Base-by-base conservation (phyloP, 208 protist species). In the Crithidia acanthocephali region DNA sequence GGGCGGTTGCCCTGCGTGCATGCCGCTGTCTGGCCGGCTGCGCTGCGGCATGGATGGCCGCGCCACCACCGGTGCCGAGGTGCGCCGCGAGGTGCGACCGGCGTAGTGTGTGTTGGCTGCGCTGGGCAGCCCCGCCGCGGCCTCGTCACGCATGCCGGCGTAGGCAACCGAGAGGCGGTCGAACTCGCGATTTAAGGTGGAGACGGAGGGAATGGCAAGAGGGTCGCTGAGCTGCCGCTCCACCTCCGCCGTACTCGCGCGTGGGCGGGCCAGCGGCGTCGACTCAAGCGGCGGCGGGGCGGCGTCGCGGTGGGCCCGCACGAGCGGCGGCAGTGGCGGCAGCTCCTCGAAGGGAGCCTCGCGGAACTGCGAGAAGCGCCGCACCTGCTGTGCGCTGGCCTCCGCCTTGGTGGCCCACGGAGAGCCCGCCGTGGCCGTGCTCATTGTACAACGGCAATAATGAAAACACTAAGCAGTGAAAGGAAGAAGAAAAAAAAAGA, bases 151-250 rank as follows among this genome's bases (percentile, higher is more conserved):
- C 56, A 72, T 61, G 15, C 53, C 74, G 16, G 67, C 67, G 33
- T 73, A 57, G 51, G 64, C 57, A 10, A 58, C 59, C 25, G 60
- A 68, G 44, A 80, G 74, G 22, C 53, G 63, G 28, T 68, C 42
- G 22, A 80, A 60, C 6, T 74, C 74, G 25, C 66, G 55, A 35
- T 80, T 70, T 3, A 80, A 61, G 0, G 66, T 66, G 22, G 67
- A 44, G 20, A 80, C 33, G 25, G 67, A 74, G 16, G 74, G 74
- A 0, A 65, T 22, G 20, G 51, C 66, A 20, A 47, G 13, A 51
- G 13, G 28, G n/a, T 64, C 51, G 32, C 10, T 4, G 5, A 6
- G 2, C 10, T 25, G 52, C 13, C 25, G 37, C 23, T 52, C 59
- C 11, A 8, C 27, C 10, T 60, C 59, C 0, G 48, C 27, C 20